phyloP scores from a whole-genome alignment of 805 yeast genomes.

The Candida yuanshanica region DNA sequence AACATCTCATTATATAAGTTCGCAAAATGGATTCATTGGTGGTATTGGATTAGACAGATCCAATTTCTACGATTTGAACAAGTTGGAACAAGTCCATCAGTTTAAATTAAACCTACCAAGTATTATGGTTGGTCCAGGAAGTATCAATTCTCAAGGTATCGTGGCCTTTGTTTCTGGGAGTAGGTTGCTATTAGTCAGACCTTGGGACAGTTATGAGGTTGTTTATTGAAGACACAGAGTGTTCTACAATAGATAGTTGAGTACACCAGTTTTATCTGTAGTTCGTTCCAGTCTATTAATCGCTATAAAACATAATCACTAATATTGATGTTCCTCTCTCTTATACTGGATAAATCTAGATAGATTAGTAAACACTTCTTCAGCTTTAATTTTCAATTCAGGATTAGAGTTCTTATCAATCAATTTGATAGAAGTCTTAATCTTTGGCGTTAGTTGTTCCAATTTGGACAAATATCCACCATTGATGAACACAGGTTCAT shows the following conservation, averaged over 20 bases:
- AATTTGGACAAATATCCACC: constrained; percentile 42
- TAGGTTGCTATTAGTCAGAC: constrained; percentile 18
- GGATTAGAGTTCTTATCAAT: constrained; percentile 60
- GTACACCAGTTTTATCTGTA: neutral
- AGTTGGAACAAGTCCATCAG: constrained; percentile 15
- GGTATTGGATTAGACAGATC: constrained; percentile 18
- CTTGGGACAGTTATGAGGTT: constrained; percentile 24
- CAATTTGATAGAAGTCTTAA: constrained; percentile 49
- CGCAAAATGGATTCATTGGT: constrained; percentile 16
- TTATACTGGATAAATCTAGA: constrained; percentile 79
- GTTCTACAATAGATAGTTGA: too few species aligned
- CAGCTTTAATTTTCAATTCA: constrained; percentile 55
- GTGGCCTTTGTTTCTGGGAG: constrained; percentile 21
- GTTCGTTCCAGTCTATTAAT: neutral
- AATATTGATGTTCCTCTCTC: constrained; percentile 30
- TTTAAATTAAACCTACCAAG: constrained; percentile 20
- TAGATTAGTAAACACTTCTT: constrained; percentile 61
- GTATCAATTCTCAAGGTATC: constrained; percentile 20
- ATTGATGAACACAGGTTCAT: constrained; percentile 57
- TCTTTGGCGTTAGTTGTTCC: constrained; percentile 36
- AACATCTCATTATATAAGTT: constrained; percentile 12
- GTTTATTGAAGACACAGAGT: too few species aligned
- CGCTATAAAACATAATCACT: neutral
- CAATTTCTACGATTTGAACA: constrained; percentile 18
- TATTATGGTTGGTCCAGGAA: constrained; percentile 15